Evolutionary conservation across 2,329 filamentous ascomycete species (phyloP).

Genomic region (Monosporascus ibericus): DNA sequence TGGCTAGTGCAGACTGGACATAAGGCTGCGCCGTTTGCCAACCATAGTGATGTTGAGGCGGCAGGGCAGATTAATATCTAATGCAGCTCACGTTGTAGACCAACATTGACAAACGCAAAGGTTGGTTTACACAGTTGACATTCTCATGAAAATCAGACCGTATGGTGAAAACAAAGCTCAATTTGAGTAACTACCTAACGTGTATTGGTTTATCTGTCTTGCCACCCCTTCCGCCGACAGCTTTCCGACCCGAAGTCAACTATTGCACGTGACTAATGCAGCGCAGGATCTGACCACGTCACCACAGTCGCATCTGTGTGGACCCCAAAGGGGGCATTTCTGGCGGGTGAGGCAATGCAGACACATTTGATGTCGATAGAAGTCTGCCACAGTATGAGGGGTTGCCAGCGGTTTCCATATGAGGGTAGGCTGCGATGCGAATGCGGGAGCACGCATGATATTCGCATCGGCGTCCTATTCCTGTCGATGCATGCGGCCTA

Average conservation of each 20-base stretch:
- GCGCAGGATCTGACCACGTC: neutral
- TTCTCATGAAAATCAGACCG: neutral
- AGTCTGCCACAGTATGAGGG: constrained; percentile 10
- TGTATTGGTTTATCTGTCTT: constrained; percentile 14
- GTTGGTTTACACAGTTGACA: too few species aligned
- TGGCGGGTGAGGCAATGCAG: neutral
- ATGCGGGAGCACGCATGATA: neutral
- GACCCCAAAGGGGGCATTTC: neutral
- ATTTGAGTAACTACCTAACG: constrained; percentile 23
- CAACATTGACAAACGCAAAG: too few species aligned
- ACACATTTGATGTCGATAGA: neutral
- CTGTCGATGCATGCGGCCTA: neutral
- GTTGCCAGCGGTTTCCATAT: neutral
- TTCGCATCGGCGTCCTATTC: neutral
- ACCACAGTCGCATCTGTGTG: neutral
- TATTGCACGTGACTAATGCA: neutral
- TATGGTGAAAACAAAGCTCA: constrained; percentile 12
- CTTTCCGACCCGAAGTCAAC: neutral
- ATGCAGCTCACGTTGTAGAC: too few species aligned
- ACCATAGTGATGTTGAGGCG: too few species aligned
- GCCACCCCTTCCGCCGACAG: neutral
- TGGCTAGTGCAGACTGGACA: too few species aligned
- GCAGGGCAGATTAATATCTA: too few species aligned
- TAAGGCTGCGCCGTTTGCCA: too few species aligned
- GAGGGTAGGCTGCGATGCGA: neutral